Percentiles rank a stretch among this genome's conserved stretches.
phyloP scores from a whole-genome alignment of 331 rosid genomes.

The Quercus phellos region DNA sequence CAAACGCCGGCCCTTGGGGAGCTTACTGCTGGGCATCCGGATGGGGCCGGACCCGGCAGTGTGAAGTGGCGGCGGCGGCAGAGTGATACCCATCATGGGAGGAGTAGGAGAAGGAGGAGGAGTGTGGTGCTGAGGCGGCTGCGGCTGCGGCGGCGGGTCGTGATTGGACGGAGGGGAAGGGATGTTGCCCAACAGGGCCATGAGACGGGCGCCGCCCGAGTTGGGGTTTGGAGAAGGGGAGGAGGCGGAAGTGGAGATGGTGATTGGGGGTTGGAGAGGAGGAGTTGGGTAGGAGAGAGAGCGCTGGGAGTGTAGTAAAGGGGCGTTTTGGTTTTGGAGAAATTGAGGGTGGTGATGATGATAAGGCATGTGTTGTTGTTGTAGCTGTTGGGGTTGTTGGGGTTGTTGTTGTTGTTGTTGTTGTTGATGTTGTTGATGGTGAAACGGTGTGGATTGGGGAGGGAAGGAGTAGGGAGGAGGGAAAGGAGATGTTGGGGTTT shows the following conservation, averaged over 20 bases:
- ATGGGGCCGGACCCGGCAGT: conserved; percentile 37
- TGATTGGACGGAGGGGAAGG: conserved; percentile 28
- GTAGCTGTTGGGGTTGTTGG: too few relatives aligned
- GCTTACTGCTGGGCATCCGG: conserved; percentile 74
- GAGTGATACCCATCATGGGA: background rate
- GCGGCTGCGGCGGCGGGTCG: conserved; percentile 23
- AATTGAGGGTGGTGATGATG: conserved; percentile 30
- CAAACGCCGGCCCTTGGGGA: conserved; percentile 80
- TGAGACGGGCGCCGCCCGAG: conserved; percentile 84
- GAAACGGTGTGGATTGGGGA: conserved; percentile 48
- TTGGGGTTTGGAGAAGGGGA: conserved; percentile 25
- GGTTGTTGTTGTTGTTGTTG: background rate
- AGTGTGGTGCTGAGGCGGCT: background rate
- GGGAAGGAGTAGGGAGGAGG: conserved; percentile 70
- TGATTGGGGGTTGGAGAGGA: conserved; percentile 57
- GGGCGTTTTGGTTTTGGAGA: conserved; percentile 19
- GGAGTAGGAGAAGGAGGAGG: background rate
- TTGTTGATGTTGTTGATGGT: conserved; percentile 17
- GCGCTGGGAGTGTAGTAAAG: conserved; percentile 43
- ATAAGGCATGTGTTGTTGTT: background rate
- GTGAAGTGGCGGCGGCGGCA: background rate
- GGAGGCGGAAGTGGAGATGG: too few relatives aligned
- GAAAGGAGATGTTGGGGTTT: conserved; percentile 48
- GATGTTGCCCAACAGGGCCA: conserved; percentile 58
- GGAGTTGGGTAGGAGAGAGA: conserved; percentile 71